Evolutionary conservation across 1,284 basidiomycete genomes (phyloP).

Genomic region (Cutaneotrichosporon cavernicola): DNA sequence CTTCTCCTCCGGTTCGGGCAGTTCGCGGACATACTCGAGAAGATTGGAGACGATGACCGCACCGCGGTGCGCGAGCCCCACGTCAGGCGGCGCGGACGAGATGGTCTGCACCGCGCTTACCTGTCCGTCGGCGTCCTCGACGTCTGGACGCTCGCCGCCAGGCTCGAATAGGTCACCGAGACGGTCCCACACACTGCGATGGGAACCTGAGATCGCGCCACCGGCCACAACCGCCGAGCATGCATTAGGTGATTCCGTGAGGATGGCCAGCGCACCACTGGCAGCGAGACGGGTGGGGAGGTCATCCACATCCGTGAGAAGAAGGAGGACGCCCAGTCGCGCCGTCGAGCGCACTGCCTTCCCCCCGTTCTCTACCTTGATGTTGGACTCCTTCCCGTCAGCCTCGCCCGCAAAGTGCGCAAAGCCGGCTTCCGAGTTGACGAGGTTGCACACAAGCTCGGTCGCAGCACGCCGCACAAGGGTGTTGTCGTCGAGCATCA

Average conservation of each 20-base stretch:
- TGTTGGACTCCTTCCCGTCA: slow-evolving; percentile 26
- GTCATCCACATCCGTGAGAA: slow-evolving; percentile 80
- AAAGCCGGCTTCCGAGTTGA: slow-evolving; percentile 72
- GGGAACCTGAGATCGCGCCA: slow-evolving; percentile 35
- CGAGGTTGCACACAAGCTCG: slow-evolving; percentile 91
- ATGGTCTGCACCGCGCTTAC: slow-evolving; percentile 32
- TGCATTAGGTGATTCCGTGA: slow-evolving; percentile 64
- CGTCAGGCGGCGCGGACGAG: slow-evolving; percentile 50
- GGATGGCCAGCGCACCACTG: slow-evolving; percentile 76
- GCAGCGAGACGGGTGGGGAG: slow-evolving; percentile 76
- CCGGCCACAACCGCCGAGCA: slow-evolving; percentile 60
- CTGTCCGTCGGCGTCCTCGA: slow-evolving; percentile 37
- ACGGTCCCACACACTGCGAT: slow-evolving; percentile 61
- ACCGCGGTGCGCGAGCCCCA: slow-evolving; percentile 67
- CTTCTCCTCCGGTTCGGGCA: background rate
- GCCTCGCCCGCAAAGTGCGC: slow-evolving; percentile 53
- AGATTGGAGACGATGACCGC: slow-evolving; percentile 69
- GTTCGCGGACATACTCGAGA: slow-evolving; percentile 44
- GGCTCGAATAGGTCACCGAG: slow-evolving; percentile 61
- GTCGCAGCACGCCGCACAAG: slow-evolving; percentile 81
- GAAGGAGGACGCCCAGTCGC: slow-evolving; percentile 76
- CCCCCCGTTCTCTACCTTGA: slow-evolving; percentile 19
- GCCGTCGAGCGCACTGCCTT: slow-evolving; percentile 56
- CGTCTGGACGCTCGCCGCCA: slow-evolving; percentile 19
- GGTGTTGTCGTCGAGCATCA: slow-evolving; percentile 77